These are phyloP conservation scores for Ustilago trichophora DNA, from an alignment of 1,284 basidiomycete genomes.

Conservation along the genomic window DNA sequence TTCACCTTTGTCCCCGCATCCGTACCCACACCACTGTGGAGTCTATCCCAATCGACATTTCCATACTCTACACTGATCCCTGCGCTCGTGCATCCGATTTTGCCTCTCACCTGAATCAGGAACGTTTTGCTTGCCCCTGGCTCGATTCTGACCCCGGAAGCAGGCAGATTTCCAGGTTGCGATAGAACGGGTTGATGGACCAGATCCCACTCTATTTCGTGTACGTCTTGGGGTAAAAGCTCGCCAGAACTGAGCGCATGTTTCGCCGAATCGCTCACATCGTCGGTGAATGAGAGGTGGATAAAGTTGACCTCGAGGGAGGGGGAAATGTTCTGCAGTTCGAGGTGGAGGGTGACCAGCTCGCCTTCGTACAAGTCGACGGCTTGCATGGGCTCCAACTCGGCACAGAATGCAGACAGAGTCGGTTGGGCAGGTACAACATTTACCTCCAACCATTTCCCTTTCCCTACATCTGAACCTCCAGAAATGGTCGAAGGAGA, in stretches of 20 bases:
- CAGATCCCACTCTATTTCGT: slow-evolving; percentile 87
- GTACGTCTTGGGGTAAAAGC: slow-evolving; percentile 81
- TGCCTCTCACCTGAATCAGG: slow-evolving; percentile 81
- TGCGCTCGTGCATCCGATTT: slow-evolving; percentile 83
- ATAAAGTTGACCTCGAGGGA: slow-evolving; percentile 82
- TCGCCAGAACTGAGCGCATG: slow-evolving; percentile 77
- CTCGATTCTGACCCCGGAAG: slow-evolving; percentile 68
- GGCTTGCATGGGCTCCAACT: slow-evolving; percentile 81
- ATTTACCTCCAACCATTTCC: slow-evolving; percentile 72
- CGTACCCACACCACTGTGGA: neutral
- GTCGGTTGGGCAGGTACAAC: slow-evolving; percentile 87
- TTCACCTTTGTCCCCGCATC: slow-evolving; percentile 73
- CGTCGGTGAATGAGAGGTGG: slow-evolving; percentile 85
- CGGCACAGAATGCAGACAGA: slow-evolving; percentile 83
- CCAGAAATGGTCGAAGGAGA: neutral
- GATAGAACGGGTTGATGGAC: slow-evolving; percentile 79
- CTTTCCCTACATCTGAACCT: neutral
- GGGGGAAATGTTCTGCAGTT: slow-evolving; percentile 80
- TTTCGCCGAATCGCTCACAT: slow-evolving; percentile 79
- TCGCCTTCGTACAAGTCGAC: slow-evolving; percentile 95
- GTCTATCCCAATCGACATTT: slow-evolving; percentile 68
- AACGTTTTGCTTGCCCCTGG: slow-evolving; percentile 78
- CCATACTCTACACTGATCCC: slow-evolving; percentile 85
- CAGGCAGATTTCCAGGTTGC: neutral
- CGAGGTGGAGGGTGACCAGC: slow-evolving; percentile 81